Evolutionary conservation across 352 stramenopile genomes (phyloP).

Genomic region (Phytophthora citricola): DNA sequence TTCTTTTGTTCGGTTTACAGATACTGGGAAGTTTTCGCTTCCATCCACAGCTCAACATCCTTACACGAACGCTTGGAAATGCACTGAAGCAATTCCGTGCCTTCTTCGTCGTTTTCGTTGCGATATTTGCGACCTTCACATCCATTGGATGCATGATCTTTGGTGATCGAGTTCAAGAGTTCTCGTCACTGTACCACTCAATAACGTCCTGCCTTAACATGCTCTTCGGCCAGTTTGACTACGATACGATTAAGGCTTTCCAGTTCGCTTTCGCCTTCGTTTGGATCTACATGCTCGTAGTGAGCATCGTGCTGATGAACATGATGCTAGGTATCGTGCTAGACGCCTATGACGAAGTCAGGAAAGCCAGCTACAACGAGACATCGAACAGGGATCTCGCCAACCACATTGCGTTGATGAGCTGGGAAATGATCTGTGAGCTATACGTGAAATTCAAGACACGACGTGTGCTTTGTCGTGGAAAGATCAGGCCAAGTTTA

Average conservation of each 20-base stretch:
- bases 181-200: neutral
- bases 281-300: constrained; percentile 7
- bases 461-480: constrained; percentile 12
- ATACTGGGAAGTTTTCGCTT: neutral
- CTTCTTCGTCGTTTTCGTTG: neutral
- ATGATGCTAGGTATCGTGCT: neutral
- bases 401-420: constrained; percentile 30
- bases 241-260: constrained; percentile 1
- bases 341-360: constrained; percentile 36
- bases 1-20: neutral
- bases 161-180: constrained; percentile 1
- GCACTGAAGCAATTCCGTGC: neutral
- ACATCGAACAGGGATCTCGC: constrained; percentile 25
- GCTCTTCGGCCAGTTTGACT: constrained; percentile 7
- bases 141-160: constrained; percentile 6
- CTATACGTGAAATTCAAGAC: neutral
- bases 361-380: constrained; percentile 37
- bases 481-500: constrained; percentile 26
- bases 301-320: constrained; percentile 6
- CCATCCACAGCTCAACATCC: neutral
- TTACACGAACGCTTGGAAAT: neutral
- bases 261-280: constrained; percentile 8
- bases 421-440: constrained; percentile 30
- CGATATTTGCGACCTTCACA: neutral
- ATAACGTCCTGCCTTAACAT: constrained; percentile 5